Evolutionary conservation across 192 early-diverging fungal genomes (phyloP).

Genomic region (Coemansia sp.): DNA sequence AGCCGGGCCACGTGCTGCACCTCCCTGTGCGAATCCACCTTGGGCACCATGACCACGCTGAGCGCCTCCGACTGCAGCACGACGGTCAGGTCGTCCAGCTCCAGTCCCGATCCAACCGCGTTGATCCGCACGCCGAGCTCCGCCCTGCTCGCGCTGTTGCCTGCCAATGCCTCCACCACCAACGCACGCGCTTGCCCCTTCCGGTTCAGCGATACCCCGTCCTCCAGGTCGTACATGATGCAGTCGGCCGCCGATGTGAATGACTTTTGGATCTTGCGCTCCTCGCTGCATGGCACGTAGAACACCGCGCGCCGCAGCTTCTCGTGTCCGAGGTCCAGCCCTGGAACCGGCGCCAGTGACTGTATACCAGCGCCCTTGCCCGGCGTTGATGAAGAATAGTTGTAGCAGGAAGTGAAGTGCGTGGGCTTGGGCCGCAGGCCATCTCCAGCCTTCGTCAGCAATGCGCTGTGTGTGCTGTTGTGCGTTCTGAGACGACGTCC

Average conservation of each 20-base stretch:
- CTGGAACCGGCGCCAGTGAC: constrained; percentile 30
- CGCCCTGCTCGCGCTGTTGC: constrained; percentile 14
- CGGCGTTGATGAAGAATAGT: not conserved
- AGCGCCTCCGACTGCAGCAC: constrained; percentile 66
- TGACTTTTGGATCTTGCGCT: constrained; percentile 82
- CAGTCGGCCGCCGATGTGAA: constrained; percentile 70
- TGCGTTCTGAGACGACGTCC: not conserved
- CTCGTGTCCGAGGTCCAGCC: constrained; percentile 21
- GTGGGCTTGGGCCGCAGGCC: not conserved
- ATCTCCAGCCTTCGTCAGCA: too few species aligned
- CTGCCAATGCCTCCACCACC: constrained; percentile 69
- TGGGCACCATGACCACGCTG: constrained; percentile 83
- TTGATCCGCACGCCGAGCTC: constrained; percentile 94
- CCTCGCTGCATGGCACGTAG: constrained; percentile 83
- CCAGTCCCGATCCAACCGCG: constrained; percentile 72
- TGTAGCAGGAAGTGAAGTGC: too few species aligned
- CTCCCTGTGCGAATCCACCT: constrained; percentile 78
- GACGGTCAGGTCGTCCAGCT: constrained; percentile 77
- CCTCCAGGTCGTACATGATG: constrained; percentile 91
- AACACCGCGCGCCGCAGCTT: constrained; percentile 43
- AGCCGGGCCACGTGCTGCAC: constrained; percentile 71
- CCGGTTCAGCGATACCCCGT: constrained; percentile 79
- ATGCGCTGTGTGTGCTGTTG: not conserved
- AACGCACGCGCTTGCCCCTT: constrained; percentile 77
- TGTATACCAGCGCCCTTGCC: not conserved